Conservation (phyloP, 2,329 filamentous ascomycete species). For the Fusarium nisikadoi region DNA sequence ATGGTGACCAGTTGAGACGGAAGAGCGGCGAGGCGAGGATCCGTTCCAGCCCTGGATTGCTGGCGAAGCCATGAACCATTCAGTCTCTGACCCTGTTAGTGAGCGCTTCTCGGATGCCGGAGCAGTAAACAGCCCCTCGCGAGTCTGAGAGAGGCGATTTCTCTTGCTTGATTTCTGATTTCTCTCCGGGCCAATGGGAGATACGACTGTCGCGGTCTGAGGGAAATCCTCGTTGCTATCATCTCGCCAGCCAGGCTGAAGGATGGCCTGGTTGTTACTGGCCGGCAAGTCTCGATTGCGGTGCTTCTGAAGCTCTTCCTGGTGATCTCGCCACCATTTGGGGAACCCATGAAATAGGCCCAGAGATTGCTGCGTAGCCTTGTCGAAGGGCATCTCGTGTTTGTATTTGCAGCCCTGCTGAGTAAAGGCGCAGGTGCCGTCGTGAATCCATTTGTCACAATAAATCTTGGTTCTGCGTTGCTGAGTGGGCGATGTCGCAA, state of each 20-base stretch:
- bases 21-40: slow-evolving; percentile 23
- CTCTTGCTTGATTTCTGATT: slow-evolving; percentile 6
- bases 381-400: slow-evolving; percentile 86
- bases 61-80: slow-evolving; percentile 19
- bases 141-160: slow-evolving; percentile 10
- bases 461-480: slow-evolving; percentile 73
- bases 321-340: slow-evolving; percentile 67
- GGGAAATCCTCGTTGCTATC: slow-evolving; percentile 15
- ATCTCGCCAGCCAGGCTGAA: slow-evolving; percentile 24
- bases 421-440: slow-evolving; percentile 84
- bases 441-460: slow-evolving; percentile 91
- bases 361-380: slow-evolving; percentile 71
- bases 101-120: slow-evolving; percentile 45
- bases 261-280: neutral
- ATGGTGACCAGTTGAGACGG: slow-evolving; percentile 18
- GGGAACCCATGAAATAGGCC: slow-evolving; percentile 77
- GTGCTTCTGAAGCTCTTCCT: slow-evolving; percentile 55
- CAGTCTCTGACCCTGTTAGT: slow-evolving; percentile 44
- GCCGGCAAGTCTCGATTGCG: slow-evolving; percentile 4
- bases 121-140: slow-evolving; percentile 45
- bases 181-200: slow-evolving; percentile 33
- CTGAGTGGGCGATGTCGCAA: slow-evolving; percentile 49
- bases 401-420: slow-evolving; percentile 90
- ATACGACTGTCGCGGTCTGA: neutral
- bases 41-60: slow-evolving; percentile 19